These are phyloP conservation scores for Canavalia gladiata DNA, from an alignment of 306 rosid genomes.

Conservation along the genomic window DNA sequence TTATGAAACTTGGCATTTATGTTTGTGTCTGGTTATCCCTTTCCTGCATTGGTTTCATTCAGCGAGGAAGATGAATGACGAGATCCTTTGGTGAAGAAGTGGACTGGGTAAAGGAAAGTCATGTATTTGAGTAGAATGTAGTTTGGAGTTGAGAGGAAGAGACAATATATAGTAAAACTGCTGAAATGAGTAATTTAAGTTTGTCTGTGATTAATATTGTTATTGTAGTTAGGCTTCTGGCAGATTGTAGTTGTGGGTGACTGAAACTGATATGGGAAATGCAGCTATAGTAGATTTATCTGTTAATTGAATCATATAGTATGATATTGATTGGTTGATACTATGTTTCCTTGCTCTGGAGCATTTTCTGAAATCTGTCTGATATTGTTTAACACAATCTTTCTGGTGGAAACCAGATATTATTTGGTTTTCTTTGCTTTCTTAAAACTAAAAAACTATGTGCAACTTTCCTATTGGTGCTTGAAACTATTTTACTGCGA, in stretches of 20 bases:
- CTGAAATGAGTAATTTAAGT: background rate
- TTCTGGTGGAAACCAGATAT: constrained; percentile 14
- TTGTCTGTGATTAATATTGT: background rate
- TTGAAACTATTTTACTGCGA: constrained; percentile 12
- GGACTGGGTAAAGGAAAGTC: constrained; percentile 3
- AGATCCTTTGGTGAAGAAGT: constrained; percentile 24
- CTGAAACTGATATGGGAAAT: background rate
- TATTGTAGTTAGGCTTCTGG: constrained; percentile 27
- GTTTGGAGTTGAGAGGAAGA: background rate
- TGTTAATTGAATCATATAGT: background rate
- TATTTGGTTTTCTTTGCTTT: constrained; percentile 7
- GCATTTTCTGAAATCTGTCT: background rate
- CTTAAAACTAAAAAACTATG: constrained; percentile 1
- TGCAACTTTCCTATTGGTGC: background rate
- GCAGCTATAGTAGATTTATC: constrained; percentile 1
- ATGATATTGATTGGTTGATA: constrained; percentile 18
- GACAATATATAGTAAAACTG: background rate
- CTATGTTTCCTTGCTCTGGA: background rate
- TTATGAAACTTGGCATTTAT: background rate
- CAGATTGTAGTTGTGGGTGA: constrained; percentile 27
- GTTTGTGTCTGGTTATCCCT: background rate
- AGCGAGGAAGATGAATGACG: background rate
- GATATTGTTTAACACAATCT: background rate
- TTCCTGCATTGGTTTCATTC: background rate
- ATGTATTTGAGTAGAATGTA: background rate